phyloP scores from a whole-genome alignment of 2,329 filamentous ascomycete species.

The Fusarium annulatum region DNA sequence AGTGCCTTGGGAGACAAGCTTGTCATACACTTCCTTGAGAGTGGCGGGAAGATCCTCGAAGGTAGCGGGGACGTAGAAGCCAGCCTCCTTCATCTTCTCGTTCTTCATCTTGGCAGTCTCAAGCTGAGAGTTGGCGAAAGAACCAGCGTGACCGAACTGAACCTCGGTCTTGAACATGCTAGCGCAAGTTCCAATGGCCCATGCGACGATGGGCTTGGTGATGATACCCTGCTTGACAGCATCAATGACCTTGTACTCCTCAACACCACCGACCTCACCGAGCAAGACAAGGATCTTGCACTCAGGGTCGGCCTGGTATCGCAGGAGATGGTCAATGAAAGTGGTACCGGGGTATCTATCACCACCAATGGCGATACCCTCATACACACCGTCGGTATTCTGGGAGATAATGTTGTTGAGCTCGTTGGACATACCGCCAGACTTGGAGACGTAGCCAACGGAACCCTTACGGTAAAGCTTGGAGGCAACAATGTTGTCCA shows the following conservation, averaged over 20 bases:
- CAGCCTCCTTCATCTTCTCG: conserved; percentile 93
- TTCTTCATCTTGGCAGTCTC: conserved; percentile 98
- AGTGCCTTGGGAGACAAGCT: conserved; percentile 84
- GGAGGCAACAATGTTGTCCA: conserved; percentile 99
- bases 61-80: conserved; percentile 92
- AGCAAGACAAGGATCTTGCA: conserved; percentile 98
- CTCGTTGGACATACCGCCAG: conserved; percentile 99
- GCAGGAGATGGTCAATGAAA: conserved; percentile 97
- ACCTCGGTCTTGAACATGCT: conserved; percentile 99
- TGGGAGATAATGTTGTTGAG: conserved; percentile 99
- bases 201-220: conserved; percentile 98
- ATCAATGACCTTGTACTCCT: conserved; percentile 99
- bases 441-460: conserved; percentile 99
- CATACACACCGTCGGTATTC: conserved; percentile 96
- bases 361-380: conserved; percentile 99
- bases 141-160: conserved; percentile 98
- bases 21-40: conserved; percentile 86
- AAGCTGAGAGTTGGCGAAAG: conserved; percentile 98
- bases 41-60: conserved; percentile 92
- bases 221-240: conserved; percentile 94
- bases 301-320: conserved; percentile 95
- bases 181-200: conserved; percentile 99
- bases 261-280: conserved; percentile 98
- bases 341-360: conserved; percentile 98
- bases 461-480: conserved; percentile 99